A percentile compares a stretch with the other conserved stretches of the same genome.
Conservation (phyloP, 805 yeast genomes). For the Blastobotrys parvus region DNA sequence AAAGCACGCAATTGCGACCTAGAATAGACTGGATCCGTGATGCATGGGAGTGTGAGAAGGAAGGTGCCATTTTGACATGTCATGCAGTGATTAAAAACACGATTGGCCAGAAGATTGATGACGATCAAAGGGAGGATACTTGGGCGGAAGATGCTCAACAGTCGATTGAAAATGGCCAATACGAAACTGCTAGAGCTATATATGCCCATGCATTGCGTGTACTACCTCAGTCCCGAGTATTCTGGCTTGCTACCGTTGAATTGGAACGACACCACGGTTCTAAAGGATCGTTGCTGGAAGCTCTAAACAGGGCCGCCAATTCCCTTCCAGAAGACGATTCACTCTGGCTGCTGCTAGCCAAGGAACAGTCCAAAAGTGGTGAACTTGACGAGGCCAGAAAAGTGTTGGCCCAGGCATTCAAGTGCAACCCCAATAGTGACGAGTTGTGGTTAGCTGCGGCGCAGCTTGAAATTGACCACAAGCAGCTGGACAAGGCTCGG, state of each 20-base stretch:
- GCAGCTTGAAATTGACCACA: slow-evolving; percentile 46
- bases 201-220: slow-evolving; percentile 38
- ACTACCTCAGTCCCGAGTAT: slow-evolving; percentile 35
- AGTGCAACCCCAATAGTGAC: slow-evolving; percentile 37
- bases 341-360: slow-evolving; percentile 62
- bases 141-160: slow-evolving; percentile 34
- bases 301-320: slow-evolving; percentile 46
- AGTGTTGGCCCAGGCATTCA: slow-evolving; percentile 43
- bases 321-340: slow-evolving; percentile 42
- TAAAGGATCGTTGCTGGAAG: slow-evolving; percentile 30
- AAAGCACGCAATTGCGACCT: slow-evolving; percentile 25
- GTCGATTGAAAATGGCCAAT: slow-evolving; percentile 20
- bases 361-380: slow-evolving; percentile 50
- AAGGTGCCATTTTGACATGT: slow-evolving; percentile 39
- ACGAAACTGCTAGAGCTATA: slow-evolving; percentile 39
- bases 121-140: slow-evolving; percentile 18
- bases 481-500: slow-evolving; percentile 31
- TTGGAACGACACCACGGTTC: slow-evolving; percentile 24
- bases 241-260: slow-evolving; percentile 22
- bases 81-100: slow-evolving; percentile 43
- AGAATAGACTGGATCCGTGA: slow-evolving; percentile 46
- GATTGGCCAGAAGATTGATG: slow-evolving; percentile 28
- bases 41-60: slow-evolving; percentile 46
- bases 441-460: slow-evolving; percentile 66
- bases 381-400: slow-evolving; percentile 45